Percentiles rank a stretch among this genome's conserved stretches.
Evolutionary conservation across 73 alveolate genomes (phyloP).

Genomic region (Paramecium primaurelia): DNA sequence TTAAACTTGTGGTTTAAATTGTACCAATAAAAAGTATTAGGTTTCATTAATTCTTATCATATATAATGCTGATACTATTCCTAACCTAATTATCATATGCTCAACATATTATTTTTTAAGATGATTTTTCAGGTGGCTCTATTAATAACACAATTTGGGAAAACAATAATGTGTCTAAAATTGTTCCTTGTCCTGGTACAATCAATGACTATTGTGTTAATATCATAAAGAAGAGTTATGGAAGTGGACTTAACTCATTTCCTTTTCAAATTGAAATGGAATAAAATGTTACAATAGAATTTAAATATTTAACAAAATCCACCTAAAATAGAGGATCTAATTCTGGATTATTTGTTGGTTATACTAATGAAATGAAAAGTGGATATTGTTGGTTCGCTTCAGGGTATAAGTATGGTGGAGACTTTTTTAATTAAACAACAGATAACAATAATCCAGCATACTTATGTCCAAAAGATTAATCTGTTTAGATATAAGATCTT

Average conservation of each 20-base stretch:
- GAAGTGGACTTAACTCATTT: neutral
- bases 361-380: neutral
- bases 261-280: neutral
- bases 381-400: constrained; percentile 19
- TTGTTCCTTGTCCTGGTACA: neutral
- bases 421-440: neutral
- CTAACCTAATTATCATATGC: neutral
- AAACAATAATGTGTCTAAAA: neutral
- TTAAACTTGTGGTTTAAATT: no score
- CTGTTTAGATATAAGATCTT: neutral
- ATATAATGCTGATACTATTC: neutral
- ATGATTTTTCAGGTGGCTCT: neutral
- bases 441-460: neutral
- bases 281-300: neutral
- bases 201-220: neutral
- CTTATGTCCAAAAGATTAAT: neutral
- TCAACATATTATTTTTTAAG: neutral
- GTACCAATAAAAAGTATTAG: no score
- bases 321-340: neutral
- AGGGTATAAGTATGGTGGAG: neutral
- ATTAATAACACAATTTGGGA: neutral
- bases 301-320: constrained; percentile 30
- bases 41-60: neutral
- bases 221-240: neutral
- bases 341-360: neutral